phyloP scores from a whole-genome alignment of 2,329 filamentous ascomycete genomes.

The Cercospora zeae-maydis region DNA sequence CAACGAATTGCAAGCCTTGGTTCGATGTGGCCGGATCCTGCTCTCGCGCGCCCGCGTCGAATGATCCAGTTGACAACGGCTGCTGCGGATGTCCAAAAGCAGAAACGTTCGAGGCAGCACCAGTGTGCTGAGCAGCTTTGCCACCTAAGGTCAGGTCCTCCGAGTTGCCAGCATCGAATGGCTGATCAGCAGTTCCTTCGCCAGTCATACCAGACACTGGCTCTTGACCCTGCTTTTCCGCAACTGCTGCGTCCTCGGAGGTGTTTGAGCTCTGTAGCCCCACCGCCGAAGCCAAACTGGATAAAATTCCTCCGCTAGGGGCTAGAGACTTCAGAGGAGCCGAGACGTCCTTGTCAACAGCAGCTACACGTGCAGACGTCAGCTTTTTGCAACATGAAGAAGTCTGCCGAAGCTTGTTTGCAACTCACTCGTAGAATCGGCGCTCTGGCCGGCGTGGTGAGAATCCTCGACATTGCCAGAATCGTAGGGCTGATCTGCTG shows the following conservation, averaged over 20 bases:
- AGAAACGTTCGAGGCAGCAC: not conserved
- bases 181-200: constrained; percentile 1
- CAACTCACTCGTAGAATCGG: not conserved
- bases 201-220: constrained; percentile 4
- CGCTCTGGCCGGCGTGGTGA: not conserved
- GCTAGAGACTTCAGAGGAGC: constrained; percentile 5
- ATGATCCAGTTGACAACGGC: not conserved
- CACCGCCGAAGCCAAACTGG: constrained; percentile 6
- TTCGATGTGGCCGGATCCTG: not conserved
- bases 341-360: not conserved
- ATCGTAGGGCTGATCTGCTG: constrained; percentile 13
- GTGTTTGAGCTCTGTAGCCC: not conserved
- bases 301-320: constrained; percentile 2
- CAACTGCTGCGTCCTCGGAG: not conserved
- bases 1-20: constrained; percentile 5
- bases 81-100: not conserved
- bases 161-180: constrained; percentile 1
- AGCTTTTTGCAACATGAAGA: not conserved
- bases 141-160: not conserved
- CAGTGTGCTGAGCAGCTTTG: not conserved
- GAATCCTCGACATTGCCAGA: constrained; percentile 12
- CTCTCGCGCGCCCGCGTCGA: not conserved
- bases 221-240: not conserved
- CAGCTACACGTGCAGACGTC: not conserved
- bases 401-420: not conserved